Percentiles rank a stretch among this genome's conserved stretches.
Evolutionary conservation across 139 green algal species (phyloP).

Genomic region (Ulvella scutata): DNA sequence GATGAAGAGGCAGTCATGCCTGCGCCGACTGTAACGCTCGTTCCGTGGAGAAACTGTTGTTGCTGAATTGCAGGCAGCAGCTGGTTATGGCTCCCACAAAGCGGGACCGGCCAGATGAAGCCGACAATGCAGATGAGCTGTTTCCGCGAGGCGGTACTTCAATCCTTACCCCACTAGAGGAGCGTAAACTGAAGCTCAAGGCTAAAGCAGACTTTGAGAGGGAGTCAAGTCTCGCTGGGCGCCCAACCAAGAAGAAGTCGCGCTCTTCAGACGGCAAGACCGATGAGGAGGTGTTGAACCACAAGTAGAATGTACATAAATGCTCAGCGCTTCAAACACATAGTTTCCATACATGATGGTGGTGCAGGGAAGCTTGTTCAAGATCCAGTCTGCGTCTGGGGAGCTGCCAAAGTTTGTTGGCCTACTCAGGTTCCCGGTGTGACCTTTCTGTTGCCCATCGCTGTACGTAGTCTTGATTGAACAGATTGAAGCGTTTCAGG

Average conservation of each 20-base stretch:
- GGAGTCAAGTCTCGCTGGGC: slow-evolving; percentile 20
- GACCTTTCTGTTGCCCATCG: neutral
- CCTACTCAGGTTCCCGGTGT: slow-evolving; percentile 67
- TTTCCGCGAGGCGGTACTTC: slow-evolving; percentile 54
- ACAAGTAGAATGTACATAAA: neutral
- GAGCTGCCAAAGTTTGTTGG: slow-evolving; percentile 55
- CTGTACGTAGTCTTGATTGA: no score
- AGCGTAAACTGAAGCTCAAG: slow-evolving; percentile 30
- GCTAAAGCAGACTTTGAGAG: slow-evolving; percentile 36
- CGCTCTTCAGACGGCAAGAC: slow-evolving; percentile 3
- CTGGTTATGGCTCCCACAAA: no score
- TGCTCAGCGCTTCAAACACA: no score
- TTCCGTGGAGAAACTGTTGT: no score
- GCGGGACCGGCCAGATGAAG: no score
- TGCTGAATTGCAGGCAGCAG: no score
- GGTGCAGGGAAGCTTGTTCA: slow-evolving; percentile 30
- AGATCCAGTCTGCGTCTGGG: slow-evolving; percentile 8
- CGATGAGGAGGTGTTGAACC: neutral
- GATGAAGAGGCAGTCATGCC: no score
- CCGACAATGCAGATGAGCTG: slow-evolving; percentile 37
- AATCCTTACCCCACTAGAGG: slow-evolving; percentile 35
- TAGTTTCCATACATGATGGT: no score
- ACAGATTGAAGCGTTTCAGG: neutral
- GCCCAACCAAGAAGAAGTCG: neutral
- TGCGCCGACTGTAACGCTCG: no score